Conservation (phyloP, 208 protist genomes). For the Naegleria gruberi region DNA sequence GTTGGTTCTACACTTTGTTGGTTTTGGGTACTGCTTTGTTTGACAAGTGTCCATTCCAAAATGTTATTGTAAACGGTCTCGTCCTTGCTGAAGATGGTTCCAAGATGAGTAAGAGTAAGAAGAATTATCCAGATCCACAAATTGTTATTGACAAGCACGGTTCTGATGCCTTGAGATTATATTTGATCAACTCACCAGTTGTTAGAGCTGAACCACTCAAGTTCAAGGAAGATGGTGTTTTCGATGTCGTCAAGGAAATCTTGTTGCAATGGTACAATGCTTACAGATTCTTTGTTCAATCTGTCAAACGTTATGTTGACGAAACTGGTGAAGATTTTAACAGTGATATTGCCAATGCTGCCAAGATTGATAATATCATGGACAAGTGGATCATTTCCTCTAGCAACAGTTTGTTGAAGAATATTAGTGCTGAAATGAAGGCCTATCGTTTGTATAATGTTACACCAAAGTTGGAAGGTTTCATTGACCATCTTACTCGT, state of each 20-base stretch:
- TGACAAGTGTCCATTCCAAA: conserved; percentile 94
- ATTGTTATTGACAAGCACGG: conserved; percentile 86
- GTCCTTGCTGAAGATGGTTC: conserved; percentile 95
- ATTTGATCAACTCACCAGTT: conserved; percentile 99
- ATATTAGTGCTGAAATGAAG: conserved; percentile 91
- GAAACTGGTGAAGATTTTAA: conserved; percentile 30
- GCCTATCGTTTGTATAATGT: conserved; percentile 98
- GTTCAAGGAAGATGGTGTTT: conserved; percentile 87
- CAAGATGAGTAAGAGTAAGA: conserved; percentile 99
- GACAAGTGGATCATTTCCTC: conserved; percentile 96
- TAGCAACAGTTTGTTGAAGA: conserved; percentile 77
- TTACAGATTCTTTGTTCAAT: conserved; percentile 95
- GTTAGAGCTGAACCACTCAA: conserved; percentile 91
- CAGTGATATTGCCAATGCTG: not conserved
- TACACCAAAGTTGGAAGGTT: conserved; percentile 88
- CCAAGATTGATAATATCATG: conserved; percentile 79
- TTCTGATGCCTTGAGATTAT: conserved; percentile 96
- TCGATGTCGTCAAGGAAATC: conserved; percentile 91
- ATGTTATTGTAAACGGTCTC: conserved; percentile 98
- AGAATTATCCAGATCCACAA: conserved; percentile 98
- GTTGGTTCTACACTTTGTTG: conserved; percentile 99
- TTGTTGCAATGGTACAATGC: conserved; percentile 97
- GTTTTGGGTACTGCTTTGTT: conserved; percentile 97
- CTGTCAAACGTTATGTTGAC: conserved; percentile 64
- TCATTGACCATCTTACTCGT: conserved; percentile 96